Evolutionary conservation across 2,329 filamentous ascomycete species (phyloP), one percentile per base, ranked within the genome.

Genomic region (Calonectria pauciramosa): DNA sequence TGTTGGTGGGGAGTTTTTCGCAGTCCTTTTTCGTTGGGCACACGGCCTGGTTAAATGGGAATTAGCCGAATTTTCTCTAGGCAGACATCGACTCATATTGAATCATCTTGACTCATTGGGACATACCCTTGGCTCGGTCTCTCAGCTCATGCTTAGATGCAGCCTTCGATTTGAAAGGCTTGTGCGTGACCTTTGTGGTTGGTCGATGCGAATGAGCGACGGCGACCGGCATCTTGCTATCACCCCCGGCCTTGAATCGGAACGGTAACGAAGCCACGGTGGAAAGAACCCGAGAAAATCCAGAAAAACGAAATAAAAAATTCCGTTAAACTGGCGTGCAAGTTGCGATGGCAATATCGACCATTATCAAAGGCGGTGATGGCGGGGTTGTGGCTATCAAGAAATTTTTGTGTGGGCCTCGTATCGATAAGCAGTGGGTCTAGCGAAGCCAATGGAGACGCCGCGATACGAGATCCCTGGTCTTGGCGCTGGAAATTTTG

Each of bases 1-100:
- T 98, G 95, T 85, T 99, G 97, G 85, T 98, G 95, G 70, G 95
- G 95, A 20, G 96, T 98, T 86, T 95, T 97, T 82, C 96, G 93
- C 80, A 89, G 89, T 75, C 93, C 93, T 81, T 90, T 92, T 83
- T 98, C 94, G 81, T 91, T 88, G 70, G 89, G 93, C 65, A 96
- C 90, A 85, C 97, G 97, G 83, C 96, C 95, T 97, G 34, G 71
- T 18, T 36, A 20, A 36, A 49, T 77, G 26, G n/a, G 30, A 65
- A 44, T 64, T 65, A 63, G 56, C 56, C 28, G 28, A 63, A 54
- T 64, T 63, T 64, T 63, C 63, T 63, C 16, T 51, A 63, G 16
- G 56, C 56, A 44, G 26, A 28, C 34, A 41, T 41, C 38, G 20
- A 60, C 26, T 49, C 44, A 47, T 47, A 47, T 47, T 47, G 44